These are phyloP conservation scores for Leishmania mexicana DNA, from an alignment of 208 protist species.

Conservation along the genomic window DNA sequence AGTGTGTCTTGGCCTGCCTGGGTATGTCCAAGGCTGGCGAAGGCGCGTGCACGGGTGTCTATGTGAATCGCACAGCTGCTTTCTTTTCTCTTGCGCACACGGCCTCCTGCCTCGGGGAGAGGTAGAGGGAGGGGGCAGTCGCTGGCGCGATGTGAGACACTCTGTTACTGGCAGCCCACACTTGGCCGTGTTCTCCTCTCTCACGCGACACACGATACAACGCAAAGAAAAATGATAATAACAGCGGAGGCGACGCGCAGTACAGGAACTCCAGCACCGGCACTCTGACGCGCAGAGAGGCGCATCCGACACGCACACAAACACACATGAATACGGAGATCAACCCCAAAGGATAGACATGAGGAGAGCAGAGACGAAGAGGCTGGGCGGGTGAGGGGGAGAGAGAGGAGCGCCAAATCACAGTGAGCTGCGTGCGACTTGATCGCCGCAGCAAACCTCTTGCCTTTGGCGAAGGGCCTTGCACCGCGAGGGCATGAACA, in stretches of 20 bases:
- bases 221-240: background rate
- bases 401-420: background rate
- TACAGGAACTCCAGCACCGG: background rate
- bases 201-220: background rate
- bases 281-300: background rate
- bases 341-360: background rate
- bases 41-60: background rate
- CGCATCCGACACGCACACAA: background rate
- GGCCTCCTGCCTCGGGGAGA: background rate
- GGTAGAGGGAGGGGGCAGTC: background rate
- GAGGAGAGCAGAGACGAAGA: background rate
- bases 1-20: background rate
- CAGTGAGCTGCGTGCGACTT: background rate
- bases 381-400: background rate
- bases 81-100: background rate
- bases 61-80: background rate
- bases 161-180: background rate
- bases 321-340: background rate
- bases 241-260: background rate
- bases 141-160: background rate
- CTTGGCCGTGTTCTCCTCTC: background rate
- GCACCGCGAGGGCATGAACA: background rate
- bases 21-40: background rate
- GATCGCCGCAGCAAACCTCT: background rate
- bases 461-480: background rate